Evolutionary conservation across 768 basidiomycete genomes (phyloP).

Genomic region (Lactifluus subvellereus): DNA sequence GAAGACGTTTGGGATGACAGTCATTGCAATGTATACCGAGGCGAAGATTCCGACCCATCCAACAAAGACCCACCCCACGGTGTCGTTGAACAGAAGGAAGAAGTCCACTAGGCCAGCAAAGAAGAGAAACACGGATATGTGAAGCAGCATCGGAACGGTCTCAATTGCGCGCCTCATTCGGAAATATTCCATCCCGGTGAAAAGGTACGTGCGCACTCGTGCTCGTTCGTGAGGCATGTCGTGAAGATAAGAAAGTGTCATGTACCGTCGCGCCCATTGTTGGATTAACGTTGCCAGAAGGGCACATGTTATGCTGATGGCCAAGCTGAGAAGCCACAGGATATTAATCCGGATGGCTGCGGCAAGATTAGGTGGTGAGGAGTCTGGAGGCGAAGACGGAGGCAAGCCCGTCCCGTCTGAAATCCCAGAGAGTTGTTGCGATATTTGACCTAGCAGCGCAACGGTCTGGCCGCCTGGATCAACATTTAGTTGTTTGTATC

Average conservation of each 20-base stretch:
- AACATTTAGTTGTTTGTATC: background rate
- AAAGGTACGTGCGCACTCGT: constrained; percentile 4
- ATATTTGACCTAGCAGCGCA: background rate
- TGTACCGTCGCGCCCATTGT: background rate
- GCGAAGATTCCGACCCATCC: background rate
- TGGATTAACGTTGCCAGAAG: constrained; percentile 3
- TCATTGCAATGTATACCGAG: background rate
- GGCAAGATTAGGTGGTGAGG: background rate
- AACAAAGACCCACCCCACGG: background rate
- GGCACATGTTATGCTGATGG: constrained; percentile 2
- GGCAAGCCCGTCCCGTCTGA: background rate
- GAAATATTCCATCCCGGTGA: constrained; percentile 1
- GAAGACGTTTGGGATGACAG: background rate
- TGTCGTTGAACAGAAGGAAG: background rate
- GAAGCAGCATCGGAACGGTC: background rate
- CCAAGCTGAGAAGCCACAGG: constrained; percentile 3
- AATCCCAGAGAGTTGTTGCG: background rate
- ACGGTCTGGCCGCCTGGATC: background rate
- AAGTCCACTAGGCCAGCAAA: too few relatives aligned
- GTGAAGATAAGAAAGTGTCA: background rate
- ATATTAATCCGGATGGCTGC: background rate
- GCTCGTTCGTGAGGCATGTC: constrained; percentile 1
- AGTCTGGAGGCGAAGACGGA: background rate
- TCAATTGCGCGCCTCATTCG: background rate
- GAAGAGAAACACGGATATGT: background rate